phyloP scores from a whole-genome alignment of 306 rosid species.

The Begonia masoniana region DNA sequence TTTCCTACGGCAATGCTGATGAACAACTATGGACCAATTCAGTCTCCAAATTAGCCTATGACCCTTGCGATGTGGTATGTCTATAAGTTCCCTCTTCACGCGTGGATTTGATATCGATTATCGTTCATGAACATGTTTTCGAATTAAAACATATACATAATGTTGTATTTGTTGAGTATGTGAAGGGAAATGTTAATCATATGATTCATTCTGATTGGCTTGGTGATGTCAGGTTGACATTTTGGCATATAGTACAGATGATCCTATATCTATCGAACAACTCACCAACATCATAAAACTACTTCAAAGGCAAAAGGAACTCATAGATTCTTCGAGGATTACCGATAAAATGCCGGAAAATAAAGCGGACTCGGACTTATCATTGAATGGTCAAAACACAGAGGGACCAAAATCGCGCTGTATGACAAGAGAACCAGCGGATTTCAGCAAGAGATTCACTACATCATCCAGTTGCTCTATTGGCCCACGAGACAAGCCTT shows the following conservation, averaged over 20 bases:
- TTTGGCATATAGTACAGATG: conserved; percentile 67
- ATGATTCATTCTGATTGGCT: too few species aligned
- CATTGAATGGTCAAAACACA: conserved; percentile 21
- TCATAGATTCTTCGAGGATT: conserved; percentile 27
- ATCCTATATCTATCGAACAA: conserved; percentile 62
- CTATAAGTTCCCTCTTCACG: conserved; percentile 4
- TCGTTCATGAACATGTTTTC: too few species aligned
- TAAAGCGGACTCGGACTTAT: conserved; percentile 22
- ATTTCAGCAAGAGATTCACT: conserved; percentile 46
- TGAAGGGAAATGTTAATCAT: too few species aligned
- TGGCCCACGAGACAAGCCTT: conserved; percentile 18
- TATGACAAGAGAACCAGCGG: conserved; percentile 33
- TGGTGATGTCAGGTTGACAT: conserved; percentile 64
- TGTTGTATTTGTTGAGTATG: too few species aligned
- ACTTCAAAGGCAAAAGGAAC: conserved; percentile 58
- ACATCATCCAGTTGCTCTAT: conserved; percentile 37
- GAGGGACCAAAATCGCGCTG: conserved; percentile 18
- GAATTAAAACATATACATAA: too few species aligned
- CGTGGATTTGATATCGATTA: too few species aligned
- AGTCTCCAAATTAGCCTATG: conserved; percentile 56
- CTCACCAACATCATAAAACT: conserved; percentile 50
- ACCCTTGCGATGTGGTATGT: conserved; percentile 70
- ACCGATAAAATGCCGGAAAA: conserved; percentile 23
- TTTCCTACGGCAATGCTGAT: conserved; percentile 63
- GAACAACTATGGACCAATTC: conserved; percentile 39